Conservation (phyloP, 163 green algal genomes). For the Coccomyxa subellipsoidea region DNA sequence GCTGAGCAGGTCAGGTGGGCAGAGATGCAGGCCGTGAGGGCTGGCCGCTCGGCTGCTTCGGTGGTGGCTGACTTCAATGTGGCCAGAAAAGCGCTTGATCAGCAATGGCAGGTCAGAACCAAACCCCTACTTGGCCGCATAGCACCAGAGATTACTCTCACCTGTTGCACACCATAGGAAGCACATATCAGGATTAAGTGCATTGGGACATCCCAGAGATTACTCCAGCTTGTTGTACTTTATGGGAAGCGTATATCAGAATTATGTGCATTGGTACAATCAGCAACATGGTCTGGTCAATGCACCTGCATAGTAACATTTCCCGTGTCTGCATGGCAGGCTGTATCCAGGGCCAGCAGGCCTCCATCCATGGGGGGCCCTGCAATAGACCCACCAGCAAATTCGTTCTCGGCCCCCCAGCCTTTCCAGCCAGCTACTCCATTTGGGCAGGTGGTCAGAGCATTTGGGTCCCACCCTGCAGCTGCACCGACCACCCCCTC, state of each 20-base stretch:
- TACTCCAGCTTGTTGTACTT: too few species aligned
- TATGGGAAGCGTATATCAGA: too few species aligned
- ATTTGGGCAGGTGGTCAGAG: not conserved
- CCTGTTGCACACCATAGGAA: too few species aligned
- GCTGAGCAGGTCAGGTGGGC: constrained; percentile 13
- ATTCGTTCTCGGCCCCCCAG: not conserved
- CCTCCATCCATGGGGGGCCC: constrained; percentile 4
- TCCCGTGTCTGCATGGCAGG: not conserved
- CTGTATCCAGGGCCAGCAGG: not conserved
- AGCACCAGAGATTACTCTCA: too few species aligned
- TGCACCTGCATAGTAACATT: too few species aligned
- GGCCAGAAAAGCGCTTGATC: not conserved
- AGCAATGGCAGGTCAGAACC: constrained; percentile 17
- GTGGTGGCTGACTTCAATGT: not conserved
- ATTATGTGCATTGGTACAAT: too few species aligned
- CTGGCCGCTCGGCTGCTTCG: not conserved
- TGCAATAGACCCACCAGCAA: not conserved
- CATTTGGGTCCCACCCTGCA: not conserved
- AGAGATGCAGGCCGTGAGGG: not conserved
- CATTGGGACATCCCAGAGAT: not conserved
- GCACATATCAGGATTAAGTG: not conserved
- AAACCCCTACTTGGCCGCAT: too few species aligned
- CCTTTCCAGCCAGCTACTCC: constrained; percentile 1
- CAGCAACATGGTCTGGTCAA: too few species aligned
- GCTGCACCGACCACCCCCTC: not conserved